Conservation (phyloP, 2,329 filamentous ascomycete species). For the Aspergillus ruber region DNA sequence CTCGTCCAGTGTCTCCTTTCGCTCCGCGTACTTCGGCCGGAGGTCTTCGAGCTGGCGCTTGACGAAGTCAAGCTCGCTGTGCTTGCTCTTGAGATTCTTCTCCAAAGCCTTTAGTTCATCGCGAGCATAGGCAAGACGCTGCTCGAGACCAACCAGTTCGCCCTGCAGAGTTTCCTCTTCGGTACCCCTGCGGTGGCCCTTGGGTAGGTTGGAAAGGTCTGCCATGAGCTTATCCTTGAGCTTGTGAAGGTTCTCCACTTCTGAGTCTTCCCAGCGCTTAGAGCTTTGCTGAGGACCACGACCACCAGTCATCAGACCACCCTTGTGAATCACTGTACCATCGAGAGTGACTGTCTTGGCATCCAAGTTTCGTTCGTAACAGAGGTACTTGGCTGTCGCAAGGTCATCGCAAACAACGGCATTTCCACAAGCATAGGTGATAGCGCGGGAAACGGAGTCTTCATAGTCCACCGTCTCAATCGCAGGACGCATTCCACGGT, state of each 20-base stretch:
- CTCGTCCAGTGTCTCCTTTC: conserved; percentile 61
- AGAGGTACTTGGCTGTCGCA: conserved; percentile 79
- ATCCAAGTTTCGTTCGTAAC: conserved; percentile 75
- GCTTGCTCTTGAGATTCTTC: conserved; percentile 77
- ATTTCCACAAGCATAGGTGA: conserved; percentile 90
- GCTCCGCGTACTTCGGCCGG: conserved; percentile 69
- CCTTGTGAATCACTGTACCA: conserved; percentile 95
- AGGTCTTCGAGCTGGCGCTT: conserved; percentile 68
- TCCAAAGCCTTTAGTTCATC: conserved; percentile 73
- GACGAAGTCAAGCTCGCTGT: conserved; percentile 69
- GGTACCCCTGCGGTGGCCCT: conserved; percentile 64
- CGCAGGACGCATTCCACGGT: conserved; percentile 74
- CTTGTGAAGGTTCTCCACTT: conserved; percentile 76
- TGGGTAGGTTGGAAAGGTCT: conserved; percentile 74
- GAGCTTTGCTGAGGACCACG: conserved; percentile 71
- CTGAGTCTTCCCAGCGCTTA: conserved; percentile 80
- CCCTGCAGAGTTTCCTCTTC: conserved; percentile 76
- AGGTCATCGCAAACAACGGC: conserved; percentile 90
- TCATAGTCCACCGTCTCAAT: conserved; percentile 97
- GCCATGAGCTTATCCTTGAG: conserved; percentile 68
- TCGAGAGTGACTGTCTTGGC: conserved; percentile 93
- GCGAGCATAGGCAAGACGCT: conserved; percentile 63
- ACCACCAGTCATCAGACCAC: conserved; percentile 92
- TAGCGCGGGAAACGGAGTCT: conserved; percentile 76
- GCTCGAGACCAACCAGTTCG: conserved; percentile 72